A percentile compares a stretch with the other conserved stretches of the same genome.
phyloP scores from a whole-genome alignment of 257 asterid species.

The Misopates orontium region DNA sequence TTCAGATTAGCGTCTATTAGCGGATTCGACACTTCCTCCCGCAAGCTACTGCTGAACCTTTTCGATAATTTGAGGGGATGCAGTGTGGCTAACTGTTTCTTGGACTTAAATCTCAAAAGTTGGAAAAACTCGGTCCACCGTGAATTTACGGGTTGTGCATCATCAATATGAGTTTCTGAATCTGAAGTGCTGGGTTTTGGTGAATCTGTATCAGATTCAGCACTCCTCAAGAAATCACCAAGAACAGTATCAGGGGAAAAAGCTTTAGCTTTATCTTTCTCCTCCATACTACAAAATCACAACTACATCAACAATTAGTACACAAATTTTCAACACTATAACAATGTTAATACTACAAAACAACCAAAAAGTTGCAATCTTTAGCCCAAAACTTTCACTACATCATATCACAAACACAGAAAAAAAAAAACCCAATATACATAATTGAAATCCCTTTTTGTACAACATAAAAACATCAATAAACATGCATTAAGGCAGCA shows the following conservation, averaged over 20 bases:
- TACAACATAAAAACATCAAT: background rate
- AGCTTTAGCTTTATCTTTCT: slow-evolving; percentile 42
- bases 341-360: background rate
- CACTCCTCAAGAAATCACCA: slow-evolving; percentile 65
- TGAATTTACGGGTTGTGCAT: slow-evolving; percentile 46
- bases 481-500: background rate
- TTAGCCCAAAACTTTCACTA: background rate
- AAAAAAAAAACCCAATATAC: background rate
- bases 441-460: background rate
- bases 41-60: slow-evolving; percentile 68
- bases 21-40: slow-evolving; percentile 48
- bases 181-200: slow-evolving; percentile 78
- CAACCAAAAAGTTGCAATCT: slow-evolving; percentile 14
- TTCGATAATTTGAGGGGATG: slow-evolving; percentile 59
- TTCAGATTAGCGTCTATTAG: slow-evolving; percentile 46
- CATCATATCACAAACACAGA: background rate
- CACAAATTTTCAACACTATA: background rate
- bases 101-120: slow-evolving; percentile 57
- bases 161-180: slow-evolving; percentile 35
- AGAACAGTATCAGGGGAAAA: slow-evolving; percentile 92
- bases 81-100: slow-evolving; percentile 45
- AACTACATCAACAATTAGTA: slow-evolving; percentile 28
- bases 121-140: slow-evolving; percentile 52
- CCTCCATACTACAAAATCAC: slow-evolving; percentile 51
- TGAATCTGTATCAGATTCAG: slow-evolving; percentile 76